Evolutionary conservation across 495 filamentous ascomycete genomes (phyloP).

Genomic region (Annulohypoxylon bovei): DNA sequence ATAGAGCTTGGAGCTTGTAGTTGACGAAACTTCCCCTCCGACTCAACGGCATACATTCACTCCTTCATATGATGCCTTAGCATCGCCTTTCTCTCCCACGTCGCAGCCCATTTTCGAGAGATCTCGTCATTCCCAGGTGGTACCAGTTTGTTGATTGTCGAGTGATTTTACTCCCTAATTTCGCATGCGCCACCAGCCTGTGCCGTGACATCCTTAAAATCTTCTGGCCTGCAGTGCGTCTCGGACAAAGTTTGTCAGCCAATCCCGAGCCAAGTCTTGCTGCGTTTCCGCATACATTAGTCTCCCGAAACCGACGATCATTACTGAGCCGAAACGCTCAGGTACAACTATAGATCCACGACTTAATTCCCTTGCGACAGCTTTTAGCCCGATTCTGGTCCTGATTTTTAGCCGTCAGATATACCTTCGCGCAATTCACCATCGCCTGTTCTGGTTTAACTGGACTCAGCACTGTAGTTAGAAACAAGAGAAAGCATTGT

Average conservation of each 20-base stretch:
- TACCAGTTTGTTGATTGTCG: slow-evolving; percentile 5
- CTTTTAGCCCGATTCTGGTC: not conserved
- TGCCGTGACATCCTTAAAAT: slow-evolving; percentile 13
- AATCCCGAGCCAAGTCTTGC: slow-evolving; percentile 35
- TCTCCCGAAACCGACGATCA: slow-evolving; percentile 50
- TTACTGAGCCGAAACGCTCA: slow-evolving; percentile 48
- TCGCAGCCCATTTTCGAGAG: not conserved
- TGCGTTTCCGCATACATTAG: slow-evolving; percentile 34
- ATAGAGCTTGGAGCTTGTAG: not conserved
- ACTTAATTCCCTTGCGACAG: slow-evolving; percentile 25
- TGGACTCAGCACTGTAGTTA: not conserved
- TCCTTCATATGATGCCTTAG: slow-evolving; percentile 26
- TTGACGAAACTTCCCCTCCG: not conserved
- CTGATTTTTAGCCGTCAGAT: not conserved
- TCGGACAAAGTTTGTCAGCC: slow-evolving; percentile 31
- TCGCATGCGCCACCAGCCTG: slow-evolving; percentile 9
- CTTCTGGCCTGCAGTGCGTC: slow-evolving; percentile 28
- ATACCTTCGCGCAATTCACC: slow-evolving; percentile 1
- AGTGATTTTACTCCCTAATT: slow-evolving; percentile 13
- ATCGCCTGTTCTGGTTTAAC: not conserved
- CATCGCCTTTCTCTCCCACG: slow-evolving; percentile 5
- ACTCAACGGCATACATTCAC: slow-evolving; percentile 7
- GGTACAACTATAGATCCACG: slow-evolving; percentile 30
- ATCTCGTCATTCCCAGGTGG: not conserved
- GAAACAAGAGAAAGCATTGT: slow-evolving; percentile 16